Evolutionary conservation across 345 rosid genomes (phyloP).

Genomic region (Gossypium arboreum): DNA sequence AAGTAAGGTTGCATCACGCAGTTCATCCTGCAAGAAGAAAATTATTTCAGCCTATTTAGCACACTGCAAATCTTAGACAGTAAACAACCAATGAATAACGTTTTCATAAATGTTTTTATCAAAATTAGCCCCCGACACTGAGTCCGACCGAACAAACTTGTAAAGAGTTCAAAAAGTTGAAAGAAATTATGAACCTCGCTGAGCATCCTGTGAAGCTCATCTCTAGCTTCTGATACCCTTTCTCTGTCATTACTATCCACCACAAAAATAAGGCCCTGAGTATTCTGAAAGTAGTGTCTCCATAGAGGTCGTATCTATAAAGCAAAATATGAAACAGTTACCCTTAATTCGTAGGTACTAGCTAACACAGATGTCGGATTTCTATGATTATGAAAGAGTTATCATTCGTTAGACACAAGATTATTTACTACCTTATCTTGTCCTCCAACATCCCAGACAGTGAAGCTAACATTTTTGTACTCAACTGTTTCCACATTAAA

Average conservation of each 20-base stretch:
- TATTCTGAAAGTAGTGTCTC: slow-evolving; percentile 66
- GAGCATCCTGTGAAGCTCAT: slow-evolving; percentile 62
- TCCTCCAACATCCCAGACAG: slow-evolving; percentile 69
- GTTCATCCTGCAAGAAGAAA: slow-evolving; percentile 37
- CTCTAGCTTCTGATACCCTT: slow-evolving; percentile 51
- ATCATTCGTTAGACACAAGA: neutral
- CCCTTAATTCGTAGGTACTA: neutral
- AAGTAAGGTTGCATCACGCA: slow-evolving; percentile 47
- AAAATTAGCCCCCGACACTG: neutral
- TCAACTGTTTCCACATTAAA: slow-evolving; percentile 66
- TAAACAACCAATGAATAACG: neutral
- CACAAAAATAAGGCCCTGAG: slow-evolving; percentile 63
- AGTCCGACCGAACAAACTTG: neutral
- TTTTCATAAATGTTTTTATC: neutral
- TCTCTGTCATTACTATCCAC: slow-evolving; percentile 68
- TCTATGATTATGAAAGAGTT: neutral
- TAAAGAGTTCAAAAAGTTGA: neutral
- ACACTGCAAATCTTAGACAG: neutral
- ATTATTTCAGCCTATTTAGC: neutral
- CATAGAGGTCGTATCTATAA: slow-evolving; percentile 58
- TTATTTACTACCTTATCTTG: slow-evolving; percentile 53
- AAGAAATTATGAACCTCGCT: slow-evolving; percentile 35
- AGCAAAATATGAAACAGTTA: neutral
- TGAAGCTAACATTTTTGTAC: slow-evolving; percentile 70
- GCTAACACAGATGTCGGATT: neutral